Evolutionary conservation across 176 grass and related monocot genomes (phyloP).

Genomic region (Canna indica): DNA sequence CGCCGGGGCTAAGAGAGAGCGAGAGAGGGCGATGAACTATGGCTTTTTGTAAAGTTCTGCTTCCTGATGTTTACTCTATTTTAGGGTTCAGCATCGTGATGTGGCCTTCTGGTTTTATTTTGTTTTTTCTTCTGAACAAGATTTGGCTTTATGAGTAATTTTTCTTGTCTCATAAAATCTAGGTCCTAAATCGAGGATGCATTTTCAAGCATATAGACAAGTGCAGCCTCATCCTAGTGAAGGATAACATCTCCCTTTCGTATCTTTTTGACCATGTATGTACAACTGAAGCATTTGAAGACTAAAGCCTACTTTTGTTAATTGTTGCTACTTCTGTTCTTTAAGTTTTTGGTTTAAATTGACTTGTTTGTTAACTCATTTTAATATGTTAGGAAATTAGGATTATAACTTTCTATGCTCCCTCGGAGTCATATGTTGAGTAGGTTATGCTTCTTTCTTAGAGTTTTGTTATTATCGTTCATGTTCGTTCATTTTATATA

Average conservation of each 20-base stretch:
- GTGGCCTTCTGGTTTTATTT: not conserved
- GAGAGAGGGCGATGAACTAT: not conserved
- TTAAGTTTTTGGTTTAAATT: not conserved
- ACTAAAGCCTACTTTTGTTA: not conserved
- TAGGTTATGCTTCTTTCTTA: not conserved
- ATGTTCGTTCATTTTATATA: too few relatives aligned
- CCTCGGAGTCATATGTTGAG: not conserved
- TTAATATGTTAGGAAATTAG: not conserved
- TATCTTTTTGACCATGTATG: not conserved
- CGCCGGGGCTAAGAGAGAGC: not conserved
- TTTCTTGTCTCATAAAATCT: not conserved
- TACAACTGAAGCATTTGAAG: not conserved
- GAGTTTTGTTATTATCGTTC: too few relatives aligned
- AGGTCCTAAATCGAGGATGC: not conserved
- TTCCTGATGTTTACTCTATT: slow-evolving; percentile 1
- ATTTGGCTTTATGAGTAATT: not conserved
- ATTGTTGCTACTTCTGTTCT: not conserved
- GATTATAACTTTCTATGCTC: not conserved
- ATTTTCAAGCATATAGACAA: not conserved
- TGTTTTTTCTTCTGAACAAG: too few relatives aligned
- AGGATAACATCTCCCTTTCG: not conserved
- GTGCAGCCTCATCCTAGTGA: not conserved
- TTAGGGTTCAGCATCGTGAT: not conserved
- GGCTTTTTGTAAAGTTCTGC: not conserved
- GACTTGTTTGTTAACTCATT: not conserved